Evolutionary conservation across 768 basidiomycete genomes (phyloP).

Genomic region (Boletus rubroflammeus): DNA sequence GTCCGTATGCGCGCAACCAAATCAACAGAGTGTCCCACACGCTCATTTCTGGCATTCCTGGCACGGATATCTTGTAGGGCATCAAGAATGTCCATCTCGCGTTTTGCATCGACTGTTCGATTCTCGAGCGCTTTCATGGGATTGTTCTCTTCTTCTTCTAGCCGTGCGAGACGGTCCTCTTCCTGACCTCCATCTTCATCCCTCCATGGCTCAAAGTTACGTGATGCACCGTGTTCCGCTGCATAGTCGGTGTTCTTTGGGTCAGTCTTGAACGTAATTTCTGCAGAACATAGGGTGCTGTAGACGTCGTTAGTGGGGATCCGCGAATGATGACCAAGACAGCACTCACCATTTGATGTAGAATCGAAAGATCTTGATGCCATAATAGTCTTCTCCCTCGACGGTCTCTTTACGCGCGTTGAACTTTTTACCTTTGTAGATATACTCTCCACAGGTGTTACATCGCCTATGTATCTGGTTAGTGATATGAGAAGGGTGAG

Average conservation of each 20-base stretch:
- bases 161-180: conserved; percentile 77
- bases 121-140: conserved; percentile 97
- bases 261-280: conserved; percentile 99
- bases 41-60: conserved; percentile 83
- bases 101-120: conserved; percentile 85
- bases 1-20: conserved; percentile 56
- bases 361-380: conserved; percentile 94
- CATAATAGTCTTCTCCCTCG: conserved; percentile 94
- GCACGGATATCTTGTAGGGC: conserved; percentile 90
- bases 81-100: conserved; percentile 98
- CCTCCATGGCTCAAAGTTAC: conserved; percentile 98
- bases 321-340: conserved; percentile 8
- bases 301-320: conserved; percentile 10
- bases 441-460: conserved; percentile 96
- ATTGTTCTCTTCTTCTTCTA: conserved; percentile 92
- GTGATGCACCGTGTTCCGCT: conserved; percentile 94
- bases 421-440: conserved; percentile 99
- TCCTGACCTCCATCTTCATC: conserved; percentile 76
- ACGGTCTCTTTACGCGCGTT: conserved; percentile 99
- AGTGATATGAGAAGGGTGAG: conserved; percentile 1
- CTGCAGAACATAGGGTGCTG: conserved; percentile 93
- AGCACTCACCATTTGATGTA: conserved; percentile 79
- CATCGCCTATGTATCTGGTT: conserved; percentile 58
- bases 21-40: conserved; percentile 73
- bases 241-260: conserved; percentile 94